phyloP scores from a whole-genome alignment of 1,284 basidiomycete species.

The Exobasidium rhododendri region DNA sequence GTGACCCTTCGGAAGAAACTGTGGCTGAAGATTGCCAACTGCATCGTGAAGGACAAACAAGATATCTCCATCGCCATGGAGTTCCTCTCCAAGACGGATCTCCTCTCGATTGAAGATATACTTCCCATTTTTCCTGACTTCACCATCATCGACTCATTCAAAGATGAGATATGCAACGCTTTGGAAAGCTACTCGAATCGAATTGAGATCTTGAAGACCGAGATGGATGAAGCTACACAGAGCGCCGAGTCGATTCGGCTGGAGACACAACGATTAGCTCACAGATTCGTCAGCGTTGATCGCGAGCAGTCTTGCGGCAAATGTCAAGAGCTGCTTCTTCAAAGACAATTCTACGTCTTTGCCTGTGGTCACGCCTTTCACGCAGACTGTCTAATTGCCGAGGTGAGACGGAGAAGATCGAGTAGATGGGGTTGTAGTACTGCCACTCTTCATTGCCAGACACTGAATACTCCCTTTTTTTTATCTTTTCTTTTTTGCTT shows the following conservation, averaged over 20 bases:
- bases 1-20: constrained; percentile 74
- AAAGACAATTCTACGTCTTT: constrained; percentile 95
- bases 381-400: constrained; percentile 52
- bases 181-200: constrained; percentile 89
- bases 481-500: neutral
- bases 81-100: constrained; percentile 86
- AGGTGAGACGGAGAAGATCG: constrained; percentile 27
- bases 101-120: constrained; percentile 97
- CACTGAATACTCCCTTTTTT: no score
- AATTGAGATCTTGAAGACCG: constrained; percentile 82
- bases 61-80: constrained; percentile 97
- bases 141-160: constrained; percentile 98
- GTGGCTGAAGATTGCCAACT: constrained; percentile 95
- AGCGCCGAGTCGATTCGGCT: constrained; percentile 90
- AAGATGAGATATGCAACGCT: constrained; percentile 94
- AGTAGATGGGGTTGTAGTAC: neutral
- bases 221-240: constrained; percentile 92
- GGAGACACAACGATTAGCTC: constrained; percentile 79
- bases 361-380: constrained; percentile 84
- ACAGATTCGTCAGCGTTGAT: constrained; percentile 85
- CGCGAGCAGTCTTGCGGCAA: constrained; percentile 78
- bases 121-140: constrained; percentile 99
- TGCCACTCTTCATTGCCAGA: no score
- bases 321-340: constrained; percentile 73
- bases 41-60: constrained; percentile 93